Evolutionary conservation across 163 green algal genomes (phyloP), one percentile per base, ranked within the genome.

Genomic region (Scenedesmus sp.): DNA sequence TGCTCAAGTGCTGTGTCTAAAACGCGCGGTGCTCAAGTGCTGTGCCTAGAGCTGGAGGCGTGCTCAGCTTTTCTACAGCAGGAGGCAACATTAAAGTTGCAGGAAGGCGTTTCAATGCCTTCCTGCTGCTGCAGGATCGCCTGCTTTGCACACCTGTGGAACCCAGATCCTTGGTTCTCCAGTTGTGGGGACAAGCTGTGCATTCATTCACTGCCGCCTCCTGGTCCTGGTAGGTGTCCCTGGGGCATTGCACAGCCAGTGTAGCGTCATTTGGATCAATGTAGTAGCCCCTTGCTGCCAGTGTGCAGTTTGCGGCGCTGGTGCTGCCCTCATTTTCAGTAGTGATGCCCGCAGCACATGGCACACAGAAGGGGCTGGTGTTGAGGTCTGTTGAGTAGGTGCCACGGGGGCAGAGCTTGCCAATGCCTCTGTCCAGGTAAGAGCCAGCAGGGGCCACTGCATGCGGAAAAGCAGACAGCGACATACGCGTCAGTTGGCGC

Each of bases 401-500:
- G 52, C 86, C 86, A 3, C 59, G 56, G 3, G 86, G 86, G 70
- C 86, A 90, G 46, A 70, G 34, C 86, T 90, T 90, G 86, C 86
- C 86, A 12, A 84, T 90, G 18, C 66, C 66, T 54, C 84, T 90
- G 34, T 90, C 86, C 15, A 90, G 13, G 52, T 84, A 90, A 4
- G 34, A 70, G 66, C 86, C 86, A 67, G 86, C 62, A 70, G 86
- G 86, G 1, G 86, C 86, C 62, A 90, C 66, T 82, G 64, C 60
- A 82, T 34, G 84, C 5, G 23, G 4, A 16, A 13, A 13, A 79
- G 23, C 70, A 79, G 9, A 8, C 8, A 64, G 59, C 59, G 8
- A 46, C 46, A 56, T 13, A 64, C 3, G 13, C 8, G 20, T 2
- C 16, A 74, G 64, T 76, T 16, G 4, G 10, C 10, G 70, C 20